phyloP scores from a whole-genome alignment of 768 basidiomycete genomes.

The Psilocybe cyanescens region DNA sequence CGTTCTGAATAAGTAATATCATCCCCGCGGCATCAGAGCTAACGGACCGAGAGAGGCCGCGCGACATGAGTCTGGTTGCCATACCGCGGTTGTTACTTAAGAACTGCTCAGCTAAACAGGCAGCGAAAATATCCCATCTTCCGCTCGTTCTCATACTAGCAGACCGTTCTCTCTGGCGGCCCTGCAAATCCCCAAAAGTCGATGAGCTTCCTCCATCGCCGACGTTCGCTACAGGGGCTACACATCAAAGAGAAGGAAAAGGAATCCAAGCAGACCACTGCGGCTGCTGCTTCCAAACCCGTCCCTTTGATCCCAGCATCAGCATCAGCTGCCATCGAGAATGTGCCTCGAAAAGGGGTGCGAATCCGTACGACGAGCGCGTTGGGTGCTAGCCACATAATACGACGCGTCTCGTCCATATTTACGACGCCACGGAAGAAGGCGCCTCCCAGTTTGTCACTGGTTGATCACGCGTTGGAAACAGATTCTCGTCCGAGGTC shows the following conservation, averaged over 20 bases:
- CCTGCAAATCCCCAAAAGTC: slow-evolving; percentile 6
- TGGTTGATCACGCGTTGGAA: slow-evolving; percentile 18
- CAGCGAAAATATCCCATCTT: background rate
- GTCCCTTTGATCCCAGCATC: slow-evolving; percentile 15
- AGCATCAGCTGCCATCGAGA: slow-evolving; percentile 23
- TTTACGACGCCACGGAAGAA: slow-evolving; percentile 24
- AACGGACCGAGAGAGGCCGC: slow-evolving; percentile 2
- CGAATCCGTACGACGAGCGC: slow-evolving; percentile 16
- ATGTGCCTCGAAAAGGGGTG: slow-evolving; percentile 22
- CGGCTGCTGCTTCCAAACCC: background rate
- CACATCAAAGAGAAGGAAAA: slow-evolving; percentile 12
- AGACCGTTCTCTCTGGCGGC: background rate
- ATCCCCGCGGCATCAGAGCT: background rate
- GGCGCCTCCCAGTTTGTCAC: slow-evolving; percentile 18
- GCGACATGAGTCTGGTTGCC: background rate
- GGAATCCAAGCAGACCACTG: slow-evolving; percentile 1
- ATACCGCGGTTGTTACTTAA: slow-evolving; percentile 8
- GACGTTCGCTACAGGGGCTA: slow-evolving; percentile 15
- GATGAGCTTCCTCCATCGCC: slow-evolving; percentile 24
- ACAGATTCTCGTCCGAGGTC: slow-evolving; percentile 15
- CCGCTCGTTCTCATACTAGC: background rate
- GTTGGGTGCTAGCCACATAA: slow-evolving; percentile 23
- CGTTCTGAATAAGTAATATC: background rate
- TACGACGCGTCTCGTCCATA: slow-evolving; percentile 34
- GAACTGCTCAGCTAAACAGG: background rate